These are phyloP conservation scores for Lachnellula hyalina DNA, from an alignment of 2,329 filamentous ascomycete species.

Conservation along the genomic window DNA sequence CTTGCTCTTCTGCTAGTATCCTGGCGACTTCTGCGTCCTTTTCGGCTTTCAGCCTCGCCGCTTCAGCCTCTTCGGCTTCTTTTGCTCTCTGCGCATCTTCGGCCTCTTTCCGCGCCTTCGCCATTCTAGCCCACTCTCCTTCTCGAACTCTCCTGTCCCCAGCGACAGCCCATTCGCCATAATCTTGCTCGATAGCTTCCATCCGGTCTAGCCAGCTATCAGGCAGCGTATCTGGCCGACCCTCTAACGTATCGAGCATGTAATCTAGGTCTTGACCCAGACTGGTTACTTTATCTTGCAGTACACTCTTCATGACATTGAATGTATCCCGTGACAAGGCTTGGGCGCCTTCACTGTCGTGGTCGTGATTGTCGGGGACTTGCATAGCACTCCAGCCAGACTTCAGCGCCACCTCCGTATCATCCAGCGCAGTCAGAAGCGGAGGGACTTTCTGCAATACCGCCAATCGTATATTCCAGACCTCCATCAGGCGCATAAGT, in stretches of 20 bases:
- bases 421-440: conserved; percentile 61
- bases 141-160: conserved; percentile 71
- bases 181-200: conserved; percentile 72
- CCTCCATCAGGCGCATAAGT: conserved; percentile 65
- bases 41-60: conserved; percentile 8
- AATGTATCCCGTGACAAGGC: conserved; percentile 38
- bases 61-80: conserved; percentile 8
- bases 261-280: conserved; percentile 72
- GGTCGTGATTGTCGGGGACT: conserved; percentile 19
- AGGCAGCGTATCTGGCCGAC: conserved; percentile 75
- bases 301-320: conserved; percentile 52
- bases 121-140: conserved; percentile 46
- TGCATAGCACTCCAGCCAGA: conserved; percentile 62
- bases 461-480: conserved; percentile 71
- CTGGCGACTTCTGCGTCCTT: conserved; percentile 5
- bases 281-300: conserved; percentile 64
- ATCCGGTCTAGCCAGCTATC: conserved; percentile 83
- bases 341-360: conserved; percentile 2
- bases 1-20: not conserved
- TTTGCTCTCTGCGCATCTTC: conserved; percentile 2
- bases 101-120: conserved; percentile 17
- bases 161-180: conserved; percentile 73
- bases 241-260: conserved; percentile 84
- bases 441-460: conserved; percentile 70
- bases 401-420: conserved; percentile 58